A percentile compares a stretch with the other conserved stretches of the same genome.
These are phyloP conservation scores for Suaeda aralocaspica DNA, from an alignment of 148 eudicot genomes.

Conservation along the genomic window DNA sequence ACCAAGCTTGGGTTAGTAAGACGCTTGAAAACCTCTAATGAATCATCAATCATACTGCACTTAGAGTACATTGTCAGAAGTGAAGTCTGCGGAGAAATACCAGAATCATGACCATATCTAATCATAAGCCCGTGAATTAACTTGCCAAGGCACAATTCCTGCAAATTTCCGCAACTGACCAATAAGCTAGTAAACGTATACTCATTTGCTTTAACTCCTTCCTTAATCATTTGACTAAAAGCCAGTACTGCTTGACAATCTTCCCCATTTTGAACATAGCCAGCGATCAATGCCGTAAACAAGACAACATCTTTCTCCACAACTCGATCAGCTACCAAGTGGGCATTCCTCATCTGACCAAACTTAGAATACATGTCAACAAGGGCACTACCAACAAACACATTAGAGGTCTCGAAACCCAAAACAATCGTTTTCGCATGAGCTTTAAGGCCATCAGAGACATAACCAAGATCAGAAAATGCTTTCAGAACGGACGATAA, in stretches of 20 bases:
- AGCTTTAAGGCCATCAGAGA: conserved; percentile 27
- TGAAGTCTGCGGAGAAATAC: conserved; percentile 32
- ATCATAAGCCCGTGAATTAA: conserved; percentile 35
- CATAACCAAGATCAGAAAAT: conserved; percentile 39
- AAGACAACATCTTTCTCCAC: conserved; percentile 40
- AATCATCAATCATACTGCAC: conserved; percentile 36
- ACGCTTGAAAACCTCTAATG: conserved; percentile 32
- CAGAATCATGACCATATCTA: conserved; percentile 32
- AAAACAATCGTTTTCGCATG: conserved; percentile 38
- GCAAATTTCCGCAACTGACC: conserved; percentile 35
- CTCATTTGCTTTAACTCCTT: conserved; percentile 36
- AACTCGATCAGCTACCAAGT: conserved; percentile 32
- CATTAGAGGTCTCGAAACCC: conserved; percentile 36
- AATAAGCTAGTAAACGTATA: conserved; percentile 39
- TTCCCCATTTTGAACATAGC: conserved; percentile 31
- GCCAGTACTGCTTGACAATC: conserved; percentile 32
- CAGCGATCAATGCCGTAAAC: conserved; percentile 38
- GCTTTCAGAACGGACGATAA: conserved; percentile 37
- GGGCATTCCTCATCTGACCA: conserved; percentile 37
- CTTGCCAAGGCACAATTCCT: conserved; percentile 30
- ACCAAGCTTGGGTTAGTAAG: conserved; percentile 35
- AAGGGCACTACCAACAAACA: conserved; percentile 42
- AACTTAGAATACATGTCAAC: conserved; percentile 45
- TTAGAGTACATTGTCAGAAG: conserved; percentile 45
- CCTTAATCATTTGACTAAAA: conserved; percentile 29